A percentile compares a stretch with the other conserved stretches of the same genome.
Evolutionary conservation across 495 filamentous ascomycete genomes (phyloP).

Genomic region (Extremus antarcticus): DNA sequence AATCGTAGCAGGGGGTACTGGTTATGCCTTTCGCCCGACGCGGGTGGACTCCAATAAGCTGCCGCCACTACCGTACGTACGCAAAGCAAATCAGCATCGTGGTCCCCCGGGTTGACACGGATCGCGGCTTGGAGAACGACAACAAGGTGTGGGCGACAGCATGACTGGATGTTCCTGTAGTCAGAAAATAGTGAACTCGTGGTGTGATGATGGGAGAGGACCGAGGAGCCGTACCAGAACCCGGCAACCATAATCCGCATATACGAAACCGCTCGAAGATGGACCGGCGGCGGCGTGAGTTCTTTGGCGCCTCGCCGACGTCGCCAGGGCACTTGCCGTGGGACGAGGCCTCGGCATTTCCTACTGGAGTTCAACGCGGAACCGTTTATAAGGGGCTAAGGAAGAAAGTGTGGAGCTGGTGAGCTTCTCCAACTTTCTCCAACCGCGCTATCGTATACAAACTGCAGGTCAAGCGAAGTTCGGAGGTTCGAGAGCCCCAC

Average conservation of each 20-base stretch:
- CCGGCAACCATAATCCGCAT: not conserved
- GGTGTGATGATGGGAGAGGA: no score
- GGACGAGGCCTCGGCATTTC: not conserved
- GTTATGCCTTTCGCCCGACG: no score
- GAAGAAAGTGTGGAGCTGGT: not conserved
- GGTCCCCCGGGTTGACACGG: no score
- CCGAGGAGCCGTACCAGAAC: not conserved
- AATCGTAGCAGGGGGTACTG: no score
- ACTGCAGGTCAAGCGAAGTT: not conserved
- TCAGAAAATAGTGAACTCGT: no score
- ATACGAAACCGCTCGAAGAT: not conserved
- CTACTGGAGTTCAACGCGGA: not conserved
- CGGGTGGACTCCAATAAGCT: no score
- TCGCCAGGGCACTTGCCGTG: not conserved
- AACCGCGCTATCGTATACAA: not conserved
- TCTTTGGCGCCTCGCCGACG: not conserved
- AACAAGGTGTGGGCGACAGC: no score
- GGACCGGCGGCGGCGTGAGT: not conserved
- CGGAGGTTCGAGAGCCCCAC: not conserved
- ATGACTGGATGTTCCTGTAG: no score
- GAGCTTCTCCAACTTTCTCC: not conserved
- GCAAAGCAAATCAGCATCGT: no score
- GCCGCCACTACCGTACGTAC: no score
- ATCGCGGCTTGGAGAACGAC: no score
- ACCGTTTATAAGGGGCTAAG: not conserved